Conservation (phyloP, 768 basidiomycete species). For the Cubamyces sp. region DNA sequence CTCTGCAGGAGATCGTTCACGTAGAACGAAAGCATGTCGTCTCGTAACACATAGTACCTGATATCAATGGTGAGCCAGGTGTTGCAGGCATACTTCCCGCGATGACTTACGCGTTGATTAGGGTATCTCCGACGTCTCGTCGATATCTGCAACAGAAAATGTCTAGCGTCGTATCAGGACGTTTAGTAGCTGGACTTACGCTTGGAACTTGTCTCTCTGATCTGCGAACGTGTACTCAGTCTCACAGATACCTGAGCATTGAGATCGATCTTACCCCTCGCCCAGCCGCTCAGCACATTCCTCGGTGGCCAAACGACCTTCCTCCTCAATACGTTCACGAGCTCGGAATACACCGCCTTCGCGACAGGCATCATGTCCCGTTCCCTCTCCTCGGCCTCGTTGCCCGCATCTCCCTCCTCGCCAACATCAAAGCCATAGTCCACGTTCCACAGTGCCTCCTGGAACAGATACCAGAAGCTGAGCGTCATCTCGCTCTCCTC, state of each 20-base stretch:
- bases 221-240: constrained; percentile 47
- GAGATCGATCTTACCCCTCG: constrained; percentile 57
- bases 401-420: constrained; percentile 21
- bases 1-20: constrained; percentile 63
- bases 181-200: constrained; percentile 48
- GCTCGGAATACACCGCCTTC: constrained; percentile 77
- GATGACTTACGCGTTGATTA: constrained; percentile 78
- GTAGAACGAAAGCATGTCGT: constrained; percentile 78
- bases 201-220: constrained; percentile 77
- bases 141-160: constrained; percentile 58
- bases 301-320: constrained; percentile 77
- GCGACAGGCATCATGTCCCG: constrained; percentile 56
- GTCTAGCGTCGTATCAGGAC: constrained; percentile 2
- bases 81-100: not conserved
- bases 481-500: constrained; percentile 88
- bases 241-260: not conserved
- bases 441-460: constrained; percentile 81
- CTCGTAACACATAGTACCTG: constrained; percentile 85
- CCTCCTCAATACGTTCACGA: constrained; percentile 68
- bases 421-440: constrained; percentile 51
- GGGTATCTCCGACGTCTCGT: constrained; percentile 83
- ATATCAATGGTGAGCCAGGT: constrained; percentile 12
- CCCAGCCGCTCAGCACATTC: constrained; percentile 52
- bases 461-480: constrained; percentile 88
- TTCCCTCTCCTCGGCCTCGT: constrained; percentile 30